Percentiles rank a stretch among this genome's conserved stretches.
These are phyloP conservation scores for Sclerotinia minor DNA, from an alignment of 2,329 filamentous ascomycete species.

Conservation along the genomic window DNA sequence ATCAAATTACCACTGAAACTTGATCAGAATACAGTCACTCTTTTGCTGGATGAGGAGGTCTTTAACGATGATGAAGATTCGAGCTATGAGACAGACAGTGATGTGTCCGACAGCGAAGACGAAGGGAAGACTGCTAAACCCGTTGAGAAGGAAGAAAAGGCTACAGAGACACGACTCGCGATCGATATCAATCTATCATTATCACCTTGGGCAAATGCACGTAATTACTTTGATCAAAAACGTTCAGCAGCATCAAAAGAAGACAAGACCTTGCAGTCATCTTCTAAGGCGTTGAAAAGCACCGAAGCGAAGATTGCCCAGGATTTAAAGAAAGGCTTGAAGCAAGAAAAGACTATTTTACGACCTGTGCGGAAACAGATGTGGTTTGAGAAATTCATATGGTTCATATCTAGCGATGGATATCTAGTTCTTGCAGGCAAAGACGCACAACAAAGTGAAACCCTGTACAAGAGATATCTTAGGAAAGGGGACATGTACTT, in stretches of 20 bases:
- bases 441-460: constrained; percentile 86
- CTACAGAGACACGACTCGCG: constrained; percentile 56
- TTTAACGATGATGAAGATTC: constrained; percentile 56
- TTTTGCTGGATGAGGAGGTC: constrained; percentile 69
- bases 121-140: constrained; percentile 47
- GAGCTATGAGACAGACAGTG: constrained; percentile 64
- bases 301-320: constrained; percentile 85
- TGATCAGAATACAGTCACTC: constrained; percentile 82
- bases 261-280: constrained; percentile 80
- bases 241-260: constrained; percentile 82
- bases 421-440: constrained; percentile 89
- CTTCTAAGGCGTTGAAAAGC: constrained; percentile 79
- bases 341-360: constrained; percentile 86
- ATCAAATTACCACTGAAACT: constrained; percentile 88
- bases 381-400: constrained; percentile 98
- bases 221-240: constrained; percentile 89
- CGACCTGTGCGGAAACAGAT: constrained; percentile 78
- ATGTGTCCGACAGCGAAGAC: constrained; percentile 58
- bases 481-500: constrained; percentile 90
- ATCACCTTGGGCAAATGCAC: constrained; percentile 85
- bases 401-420: constrained; percentile 93
- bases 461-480: constrained; percentile 83
- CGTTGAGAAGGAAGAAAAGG: constrained; percentile 44
- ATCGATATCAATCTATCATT: constrained; percentile 84
- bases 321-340: constrained; percentile 82